Evolutionary conservation across 352 stramenopile genomes (phyloP), one percentile per base, ranked within the genome.

Genomic region (Plasmopara halstedii): DNA sequence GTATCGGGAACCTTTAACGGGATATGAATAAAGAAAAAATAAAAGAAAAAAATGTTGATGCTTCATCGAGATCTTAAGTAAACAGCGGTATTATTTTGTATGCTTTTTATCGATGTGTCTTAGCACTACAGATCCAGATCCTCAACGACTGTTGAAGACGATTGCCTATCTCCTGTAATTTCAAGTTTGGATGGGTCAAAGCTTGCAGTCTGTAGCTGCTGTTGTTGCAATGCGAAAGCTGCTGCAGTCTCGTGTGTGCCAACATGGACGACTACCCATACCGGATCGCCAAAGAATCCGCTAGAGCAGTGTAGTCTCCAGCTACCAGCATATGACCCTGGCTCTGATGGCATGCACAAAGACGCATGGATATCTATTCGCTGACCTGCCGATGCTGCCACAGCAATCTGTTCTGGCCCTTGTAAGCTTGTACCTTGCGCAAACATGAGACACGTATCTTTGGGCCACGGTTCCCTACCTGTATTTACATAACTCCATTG

Each of bases 401-500:
- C 67, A 8, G 62, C 47, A 42, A 87, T 70, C 27, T 83, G 56
- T 29, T 85, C 45, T 1, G 71, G 78, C 0, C 67, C 75, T 26
- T 72, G 48, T 38, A 93, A 83, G 29, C 54, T 71, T 26, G 78
- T 67, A 23, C 81, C 81, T 19, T 89, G 76, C 1, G 62, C 58
- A 50, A 90, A 88, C 38, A 86, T 54, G 13, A 93, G 52, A 18
- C 46, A 53, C 40, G 79, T 88, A 25, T 70, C 62, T 10, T 47
- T 47, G 2, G 78, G 81, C 81, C 81, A 93, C 26, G 70, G 31
- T 9, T 60, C 49, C 14, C 42, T 49, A 3, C 78, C 75, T 18
- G 59, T 64, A 46, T 93, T 93, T 7, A 85, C 66, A 72, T 89
- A 93, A 32, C 46, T 83, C 73, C 74, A 89, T 70, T 84, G 64